Base-by-base conservation (phyloP, 148 eudicot species). In the Vaccinium macrocarpon region DNA sequence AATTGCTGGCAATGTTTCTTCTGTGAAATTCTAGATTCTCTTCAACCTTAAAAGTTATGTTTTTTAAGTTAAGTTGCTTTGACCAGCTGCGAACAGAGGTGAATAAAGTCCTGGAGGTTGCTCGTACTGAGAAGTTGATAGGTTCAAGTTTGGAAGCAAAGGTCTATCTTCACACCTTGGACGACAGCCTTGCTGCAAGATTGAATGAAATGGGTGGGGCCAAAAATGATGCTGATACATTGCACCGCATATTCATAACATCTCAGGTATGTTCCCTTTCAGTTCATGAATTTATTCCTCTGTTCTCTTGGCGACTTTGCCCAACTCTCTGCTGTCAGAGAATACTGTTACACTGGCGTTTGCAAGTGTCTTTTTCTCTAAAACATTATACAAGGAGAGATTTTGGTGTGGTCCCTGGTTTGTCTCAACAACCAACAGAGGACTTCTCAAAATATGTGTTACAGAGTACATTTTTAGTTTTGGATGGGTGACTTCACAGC, bases 81-180 rank as follows among this genome's bases (percentile, higher is more conserved):
- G 64, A 59, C 48, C 93, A 97, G 99, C 89, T 97, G 88, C 91
- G 99, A 84, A 97, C 96, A 2, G 99, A 97, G 91, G 99, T 97
- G 64, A 97, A 97, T 88, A 97, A 91, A 89, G 95, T 91, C 80
- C 87, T 97, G 76, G 99, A 97, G 88, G 86, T 88, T 81, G 99
- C 99, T 83, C 95, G 99, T 49, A 85, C 91, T 46, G 91, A 89
- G 79, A 97, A 97, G 88, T 86, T 95, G 83, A 93, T 97, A 38
- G 99, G 99, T 74, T 93, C 99, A 14, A 95, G 99, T 83, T 90
- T 95, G 87, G 99, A 97, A 82, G 98, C 99, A 25, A 97, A 95
- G 91, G 96, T 95, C 80, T 95, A 92, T 86, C 91, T 97, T 84
- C 92, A 93, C 87, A 84, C 93, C 56, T 85, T 89, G 46, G 97